Percentiles rank a stretch among this genome's conserved stretches.
Conservation (phyloP, 495 filamentous ascomycete species). For the Jackrogersella multiformis region DNA sequence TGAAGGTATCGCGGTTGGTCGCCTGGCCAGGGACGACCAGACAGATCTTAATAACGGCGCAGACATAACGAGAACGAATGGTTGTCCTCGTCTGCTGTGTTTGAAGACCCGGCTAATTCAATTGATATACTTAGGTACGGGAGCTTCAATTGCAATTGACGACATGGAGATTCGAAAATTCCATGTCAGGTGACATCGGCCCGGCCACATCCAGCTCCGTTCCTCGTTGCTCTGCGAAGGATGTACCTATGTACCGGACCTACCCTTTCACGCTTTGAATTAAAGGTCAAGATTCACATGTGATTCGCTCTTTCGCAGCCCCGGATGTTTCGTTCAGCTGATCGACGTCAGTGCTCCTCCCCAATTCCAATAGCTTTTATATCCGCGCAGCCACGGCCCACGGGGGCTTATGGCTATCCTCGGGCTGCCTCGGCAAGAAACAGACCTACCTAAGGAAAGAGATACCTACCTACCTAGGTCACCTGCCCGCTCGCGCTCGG, state of each 20-base stretch:
- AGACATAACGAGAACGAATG: slow-evolving; percentile 43
- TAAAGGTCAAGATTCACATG: slow-evolving; percentile 18
- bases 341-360: slow-evolving; percentile 34
- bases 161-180: slow-evolving; percentile 24
- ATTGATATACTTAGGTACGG: too few species aligned
- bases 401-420: slow-evolving; percentile 48
- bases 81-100: slow-evolving; percentile 8
- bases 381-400: slow-evolving; percentile 21
- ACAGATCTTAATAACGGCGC: slow-evolving; percentile 42
- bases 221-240: background rate
- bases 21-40: slow-evolving; percentile 38
- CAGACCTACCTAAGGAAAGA: too few species aligned
- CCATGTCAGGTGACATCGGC: slow-evolving; percentile 42
- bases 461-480: too few species aligned
- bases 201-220: slow-evolving; percentile 7
- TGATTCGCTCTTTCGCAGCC: slow-evolving; percentile 23
- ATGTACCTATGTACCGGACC: background rate
- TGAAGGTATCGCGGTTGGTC: slow-evolving; percentile 32
- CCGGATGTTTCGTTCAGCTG: slow-evolving; percentile 12
- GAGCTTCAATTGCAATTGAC: too few species aligned
- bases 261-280: background rate
- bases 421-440: too few species aligned
- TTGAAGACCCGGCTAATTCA: slow-evolving; percentile 9
- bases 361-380: slow-evolving; percentile 8
- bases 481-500: too few species aligned